These are phyloP conservation scores for Citrus unshiu DNA, from an alignment of 345 rosid genomes.

Conservation along the genomic window DNA sequence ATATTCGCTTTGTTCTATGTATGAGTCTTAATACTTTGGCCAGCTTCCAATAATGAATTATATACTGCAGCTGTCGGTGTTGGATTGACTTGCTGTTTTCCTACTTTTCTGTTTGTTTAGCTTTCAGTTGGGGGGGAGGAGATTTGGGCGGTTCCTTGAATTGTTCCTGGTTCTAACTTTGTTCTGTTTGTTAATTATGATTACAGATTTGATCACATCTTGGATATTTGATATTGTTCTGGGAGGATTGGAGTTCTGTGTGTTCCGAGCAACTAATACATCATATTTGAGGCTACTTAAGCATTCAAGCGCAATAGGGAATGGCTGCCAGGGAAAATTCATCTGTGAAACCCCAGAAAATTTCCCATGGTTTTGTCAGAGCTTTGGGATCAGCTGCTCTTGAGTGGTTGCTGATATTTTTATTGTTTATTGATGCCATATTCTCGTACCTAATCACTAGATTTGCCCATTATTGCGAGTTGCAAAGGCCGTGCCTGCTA, in stretches of 20 bases:
- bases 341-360: conserved; percentile 36
- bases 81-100: background rate
- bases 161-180: conserved; percentile 5
- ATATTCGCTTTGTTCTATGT: background rate
- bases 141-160: background rate
- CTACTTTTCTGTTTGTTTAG: background rate
- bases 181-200: conserved; percentile 8
- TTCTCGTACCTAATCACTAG: conserved; percentile 59
- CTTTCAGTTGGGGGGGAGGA: background rate
- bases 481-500: conserved; percentile 71
- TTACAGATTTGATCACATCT: conserved; percentile 26
- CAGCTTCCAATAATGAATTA: background rate
- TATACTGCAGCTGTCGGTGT: background rate
- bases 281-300: conserved; percentile 10
- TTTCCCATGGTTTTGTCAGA: conserved; percentile 31
- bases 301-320: conserved; percentile 30
- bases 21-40: background rate
- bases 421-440: conserved; percentile 65
- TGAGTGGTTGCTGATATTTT: conserved; percentile 75
- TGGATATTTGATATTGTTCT: conserved; percentile 16
- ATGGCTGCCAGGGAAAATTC: conserved; percentile 51
- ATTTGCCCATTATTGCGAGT: conserved; percentile 52
- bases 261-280: conserved; percentile 6
- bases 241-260: conserved; percentile 22
- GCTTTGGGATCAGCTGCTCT: conserved; percentile 64